Evolutionary conservation across 208 protist genomes (phyloP).

Genomic region (Acanthamoeba culbertsoni): DNA sequence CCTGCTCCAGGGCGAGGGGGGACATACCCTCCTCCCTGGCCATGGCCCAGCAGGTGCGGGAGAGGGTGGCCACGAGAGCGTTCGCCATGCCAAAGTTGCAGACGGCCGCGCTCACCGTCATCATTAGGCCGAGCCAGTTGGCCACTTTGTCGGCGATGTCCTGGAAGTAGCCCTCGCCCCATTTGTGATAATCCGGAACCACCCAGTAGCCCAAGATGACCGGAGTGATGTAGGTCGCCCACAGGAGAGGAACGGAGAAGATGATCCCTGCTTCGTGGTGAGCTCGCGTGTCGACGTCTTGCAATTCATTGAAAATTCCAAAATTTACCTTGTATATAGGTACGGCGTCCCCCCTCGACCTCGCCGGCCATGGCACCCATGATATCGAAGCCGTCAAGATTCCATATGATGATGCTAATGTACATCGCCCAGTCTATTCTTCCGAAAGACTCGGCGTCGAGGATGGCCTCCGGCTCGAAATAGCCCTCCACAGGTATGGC

Average conservation of each 20-base stretch:
- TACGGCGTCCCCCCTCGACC: background rate
- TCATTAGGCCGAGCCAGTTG: background rate
- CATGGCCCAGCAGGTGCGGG: background rate
- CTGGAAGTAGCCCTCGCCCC: background rate
- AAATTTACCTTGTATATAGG: too few relatives aligned
- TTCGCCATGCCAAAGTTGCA: background rate
- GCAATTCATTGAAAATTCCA: too few relatives aligned
- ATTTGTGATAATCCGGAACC: background rate
- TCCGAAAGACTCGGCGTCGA: background rate
- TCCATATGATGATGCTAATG: background rate
- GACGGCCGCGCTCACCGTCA: background rate
- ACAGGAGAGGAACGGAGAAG: background rate
- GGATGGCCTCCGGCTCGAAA: background rate
- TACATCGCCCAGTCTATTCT: background rate
- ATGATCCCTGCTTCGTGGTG: too few relatives aligned
- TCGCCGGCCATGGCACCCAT: background rate
- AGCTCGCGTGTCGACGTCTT: too few relatives aligned
- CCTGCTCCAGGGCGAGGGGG: background rate
- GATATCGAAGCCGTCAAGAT: background rate
- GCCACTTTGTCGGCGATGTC: background rate
- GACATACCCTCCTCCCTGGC: background rate
- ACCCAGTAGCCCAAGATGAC: background rate
- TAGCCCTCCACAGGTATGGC: background rate
- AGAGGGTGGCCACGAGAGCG: background rate
- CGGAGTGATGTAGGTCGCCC: background rate